A percentile compares a stretch with the other conserved stretches of the same genome.
Conservation (phyloP, 345 rosid genomes). For the Linum usitatissimum region DNA sequence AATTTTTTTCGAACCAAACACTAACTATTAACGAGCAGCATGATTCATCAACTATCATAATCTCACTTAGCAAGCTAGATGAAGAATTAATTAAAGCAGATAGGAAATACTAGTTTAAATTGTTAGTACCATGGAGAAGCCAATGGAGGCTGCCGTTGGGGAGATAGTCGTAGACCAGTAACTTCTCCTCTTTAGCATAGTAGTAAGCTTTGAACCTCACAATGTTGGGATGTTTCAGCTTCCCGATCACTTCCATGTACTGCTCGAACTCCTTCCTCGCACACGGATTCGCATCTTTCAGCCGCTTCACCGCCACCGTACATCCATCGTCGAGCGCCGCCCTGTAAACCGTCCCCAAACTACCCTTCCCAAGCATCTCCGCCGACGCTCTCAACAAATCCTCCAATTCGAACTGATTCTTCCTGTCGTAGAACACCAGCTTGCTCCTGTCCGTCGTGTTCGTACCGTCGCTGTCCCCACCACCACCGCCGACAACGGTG, state of each 20-base stretch:
- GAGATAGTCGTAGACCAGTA: slow-evolving; percentile 80
- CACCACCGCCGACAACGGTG: slow-evolving; percentile 29
- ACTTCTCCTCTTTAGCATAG: slow-evolving; percentile 89
- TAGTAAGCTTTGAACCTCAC: slow-evolving; percentile 78
- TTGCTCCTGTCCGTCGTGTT: slow-evolving; percentile 55
- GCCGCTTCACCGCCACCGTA: slow-evolving; percentile 81
- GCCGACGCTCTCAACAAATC: slow-evolving; percentile 87
- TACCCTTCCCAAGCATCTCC: slow-evolving; percentile 95
- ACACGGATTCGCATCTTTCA: slow-evolving; percentile 92
- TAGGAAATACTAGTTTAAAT: neutral
- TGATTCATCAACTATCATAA: too few relatives aligned
- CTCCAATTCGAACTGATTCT: slow-evolving; percentile 71
- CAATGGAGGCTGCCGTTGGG: slow-evolving; percentile 79
- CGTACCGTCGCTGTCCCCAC: slow-evolving; percentile 72
- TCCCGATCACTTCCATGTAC: slow-evolving; percentile 86
- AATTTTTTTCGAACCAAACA: too few relatives aligned
- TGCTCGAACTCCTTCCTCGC: slow-evolving; percentile 81
- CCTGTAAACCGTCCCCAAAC: slow-evolving; percentile 79
- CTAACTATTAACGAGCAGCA: too few relatives aligned
- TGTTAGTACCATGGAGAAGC: slow-evolving; percentile 63
- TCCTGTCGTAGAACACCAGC: slow-evolving; percentile 72
- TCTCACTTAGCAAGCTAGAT: neutral
- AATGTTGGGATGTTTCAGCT: slow-evolving; percentile 60
- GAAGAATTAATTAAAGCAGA: neutral
- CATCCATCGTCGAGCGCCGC: slow-evolving; percentile 74